These are phyloP conservation scores for Crepidotus variabilis DNA, from an alignment of 768 basidiomycete species.

Conservation along the genomic window DNA sequence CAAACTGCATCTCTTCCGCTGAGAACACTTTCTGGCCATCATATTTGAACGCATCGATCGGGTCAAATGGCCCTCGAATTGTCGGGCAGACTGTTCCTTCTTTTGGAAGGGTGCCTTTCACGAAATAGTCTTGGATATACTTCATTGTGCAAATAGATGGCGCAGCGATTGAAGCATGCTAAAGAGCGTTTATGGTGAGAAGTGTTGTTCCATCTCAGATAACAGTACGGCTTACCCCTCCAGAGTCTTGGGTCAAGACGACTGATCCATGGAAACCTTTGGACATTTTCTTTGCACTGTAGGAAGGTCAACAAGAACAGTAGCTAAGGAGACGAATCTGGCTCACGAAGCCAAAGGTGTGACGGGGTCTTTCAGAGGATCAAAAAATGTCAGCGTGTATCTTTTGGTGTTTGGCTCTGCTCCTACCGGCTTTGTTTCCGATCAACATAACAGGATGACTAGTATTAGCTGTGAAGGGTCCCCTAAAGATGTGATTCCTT, in stretches of 20 bases:
- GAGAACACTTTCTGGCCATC: too few relatives aligned
- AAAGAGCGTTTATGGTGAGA: background rate
- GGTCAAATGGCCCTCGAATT: too few relatives aligned
- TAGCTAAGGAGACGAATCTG: background rate
- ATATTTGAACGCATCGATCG: background rate
- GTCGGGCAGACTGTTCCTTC: constrained; percentile 30
- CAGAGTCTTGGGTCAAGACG: constrained; percentile 38
- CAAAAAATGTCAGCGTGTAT: background rate
- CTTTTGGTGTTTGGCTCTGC: background rate
- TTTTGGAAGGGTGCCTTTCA: constrained; percentile 32
- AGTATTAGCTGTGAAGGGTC: constrained; percentile 33
- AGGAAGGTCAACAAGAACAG: background rate
- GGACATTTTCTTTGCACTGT: constrained; percentile 37
- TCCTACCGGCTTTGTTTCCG: constrained; percentile 35
- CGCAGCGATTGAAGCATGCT: constrained; percentile 32
- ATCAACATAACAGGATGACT: constrained; percentile 36
- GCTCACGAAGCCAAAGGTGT: constrained; percentile 26
- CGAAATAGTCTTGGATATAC: constrained; percentile 34
- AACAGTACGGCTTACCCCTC: constrained; percentile 29
- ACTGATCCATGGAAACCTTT: constrained; percentile 32
- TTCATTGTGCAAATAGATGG: constrained; percentile 28
- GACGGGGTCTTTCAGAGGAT: constrained; percentile 22
- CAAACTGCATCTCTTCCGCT: too few relatives aligned
- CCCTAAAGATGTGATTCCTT: constrained; percentile 19
- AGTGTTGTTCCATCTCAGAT: too few relatives aligned